phyloP scores from a whole-genome alignment of 805 yeast species.

The Wickerhamomyces bisporus region DNA sequence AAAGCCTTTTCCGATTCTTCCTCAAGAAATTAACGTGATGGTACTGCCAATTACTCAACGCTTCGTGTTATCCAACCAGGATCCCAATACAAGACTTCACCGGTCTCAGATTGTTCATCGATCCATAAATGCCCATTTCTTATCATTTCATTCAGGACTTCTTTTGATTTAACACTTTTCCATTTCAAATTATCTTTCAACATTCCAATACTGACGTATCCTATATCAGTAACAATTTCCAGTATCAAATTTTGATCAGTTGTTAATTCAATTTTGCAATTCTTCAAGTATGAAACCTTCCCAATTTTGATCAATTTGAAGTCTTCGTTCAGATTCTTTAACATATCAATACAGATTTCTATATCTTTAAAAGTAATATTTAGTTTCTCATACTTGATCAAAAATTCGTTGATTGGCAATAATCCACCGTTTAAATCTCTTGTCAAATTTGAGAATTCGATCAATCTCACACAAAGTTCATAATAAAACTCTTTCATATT shows the following conservation, averaged over 20 bases:
- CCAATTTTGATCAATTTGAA: conserved; percentile 58
- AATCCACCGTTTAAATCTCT: conserved; percentile 79
- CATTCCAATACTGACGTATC: conserved; percentile 61
- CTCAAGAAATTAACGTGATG: too few relatives aligned
- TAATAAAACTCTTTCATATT: conserved; percentile 47
- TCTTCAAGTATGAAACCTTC: conserved; percentile 42
- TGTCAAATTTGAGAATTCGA: conserved; percentile 70
- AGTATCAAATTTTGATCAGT: conserved; percentile 66
- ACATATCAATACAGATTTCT: conserved; percentile 44
- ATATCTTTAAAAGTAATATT: conserved; percentile 46
- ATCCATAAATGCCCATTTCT: conserved; percentile 83
- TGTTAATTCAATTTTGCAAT: conserved; percentile 58
- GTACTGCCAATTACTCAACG: too few relatives aligned
- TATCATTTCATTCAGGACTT: conserved; percentile 74
- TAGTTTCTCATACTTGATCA: conserved; percentile 28
- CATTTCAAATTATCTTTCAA: conserved; percentile 73
- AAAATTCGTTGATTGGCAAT: conserved; percentile 53
- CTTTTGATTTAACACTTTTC: conserved; percentile 56
- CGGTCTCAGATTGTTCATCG: conserved; percentile 44
- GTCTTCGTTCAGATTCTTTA: conserved; percentile 64
- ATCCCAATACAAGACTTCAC: conserved; percentile 59
- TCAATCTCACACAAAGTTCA: conserved; percentile 66
- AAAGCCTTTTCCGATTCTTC: too few relatives aligned
- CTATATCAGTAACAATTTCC: conserved; percentile 72
- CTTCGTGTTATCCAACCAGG: conserved; percentile 74